These are phyloP conservation scores for Acanthamoeba castellanii DNA, from an alignment of 208 protist species.

Conservation along the genomic window DNA sequence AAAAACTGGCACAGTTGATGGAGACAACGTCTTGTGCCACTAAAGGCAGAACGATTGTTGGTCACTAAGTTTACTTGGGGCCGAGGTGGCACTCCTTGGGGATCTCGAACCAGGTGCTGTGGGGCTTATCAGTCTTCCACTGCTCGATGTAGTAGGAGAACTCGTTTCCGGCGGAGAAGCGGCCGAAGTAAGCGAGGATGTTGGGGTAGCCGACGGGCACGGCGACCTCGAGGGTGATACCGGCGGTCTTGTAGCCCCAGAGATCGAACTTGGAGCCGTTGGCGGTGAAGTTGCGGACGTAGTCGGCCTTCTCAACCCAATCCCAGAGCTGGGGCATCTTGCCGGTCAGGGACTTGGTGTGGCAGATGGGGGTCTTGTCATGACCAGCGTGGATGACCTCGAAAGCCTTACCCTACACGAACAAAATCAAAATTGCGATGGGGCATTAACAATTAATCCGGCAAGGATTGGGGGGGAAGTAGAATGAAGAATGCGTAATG, in stretches of 20 bases:
- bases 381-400: conserved; percentile 12
- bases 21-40: too few relatives aligned
- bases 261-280: background rate
- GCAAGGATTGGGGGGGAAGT: background rate
- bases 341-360: conserved; percentile 22
- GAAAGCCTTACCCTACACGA: background rate
- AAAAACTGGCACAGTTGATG: too few relatives aligned
- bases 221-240: conserved; percentile 35
- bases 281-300: background rate
- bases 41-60: too few relatives aligned
- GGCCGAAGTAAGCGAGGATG: conserved; percentile 21
- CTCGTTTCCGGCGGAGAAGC: background rate
- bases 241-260: conserved; percentile 2
- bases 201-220: background rate
- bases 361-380: background rate
- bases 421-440: background rate
- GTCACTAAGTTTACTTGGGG: background rate
- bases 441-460: background rate
- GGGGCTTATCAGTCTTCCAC: background rate
- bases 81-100: conserved; percentile 33
- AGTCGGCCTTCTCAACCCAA: conserved; percentile 31
- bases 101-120: conserved; percentile 33
- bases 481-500: too few relatives aligned
- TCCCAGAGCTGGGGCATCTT: conserved; percentile 10
- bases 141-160: background rate